Evolutionary conservation across 2,329 filamentous ascomycete genomes (phyloP).

Genomic region (Purpureocillium lavendulum): DNA sequence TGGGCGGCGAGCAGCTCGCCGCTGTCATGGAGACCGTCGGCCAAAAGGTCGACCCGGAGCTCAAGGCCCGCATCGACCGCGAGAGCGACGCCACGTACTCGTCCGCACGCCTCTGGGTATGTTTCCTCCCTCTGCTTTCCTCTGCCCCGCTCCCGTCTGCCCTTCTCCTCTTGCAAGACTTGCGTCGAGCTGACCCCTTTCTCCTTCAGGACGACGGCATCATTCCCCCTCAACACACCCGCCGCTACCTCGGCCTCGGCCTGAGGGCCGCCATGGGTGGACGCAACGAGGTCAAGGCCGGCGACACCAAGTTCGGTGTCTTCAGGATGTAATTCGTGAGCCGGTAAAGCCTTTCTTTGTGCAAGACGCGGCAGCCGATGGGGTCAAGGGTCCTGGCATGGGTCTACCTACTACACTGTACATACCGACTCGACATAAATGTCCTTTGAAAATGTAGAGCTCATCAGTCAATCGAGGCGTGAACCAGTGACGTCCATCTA

Average conservation of each 20-base stretch:
- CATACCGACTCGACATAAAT: neutral
- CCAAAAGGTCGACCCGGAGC: constrained; percentile 67
- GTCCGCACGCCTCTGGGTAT: constrained; percentile 78
- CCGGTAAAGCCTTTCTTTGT: neutral
- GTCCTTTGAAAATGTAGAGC: neutral
- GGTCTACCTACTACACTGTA: too few species aligned
- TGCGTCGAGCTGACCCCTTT: too few species aligned
- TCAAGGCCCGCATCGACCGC: constrained; percentile 77
- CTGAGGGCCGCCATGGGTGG: constrained; percentile 64
- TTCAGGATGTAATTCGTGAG: constrained; percentile 61
- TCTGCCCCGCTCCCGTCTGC: too few species aligned
- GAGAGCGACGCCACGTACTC: constrained; percentile 89
- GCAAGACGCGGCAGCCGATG: too few species aligned
- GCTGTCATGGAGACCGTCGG: constrained; percentile 94
- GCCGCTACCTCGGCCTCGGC: constrained; percentile 64
- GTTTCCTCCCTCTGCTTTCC: constrained; percentile 11
- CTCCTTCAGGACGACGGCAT: constrained; percentile 73
- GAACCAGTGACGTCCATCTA: too few species aligned
- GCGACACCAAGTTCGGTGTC: constrained; percentile 66
- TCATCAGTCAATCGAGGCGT: too few species aligned
- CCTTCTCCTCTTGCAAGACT: too few species aligned
- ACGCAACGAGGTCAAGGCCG: constrained; percentile 50
- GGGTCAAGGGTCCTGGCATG: too few species aligned
- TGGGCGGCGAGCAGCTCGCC: constrained; percentile 88
- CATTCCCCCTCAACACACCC: constrained; percentile 69